Base-by-base conservation (phyloP, 140 eudicot genomes). In the Bidens hawaiensis region DNA sequence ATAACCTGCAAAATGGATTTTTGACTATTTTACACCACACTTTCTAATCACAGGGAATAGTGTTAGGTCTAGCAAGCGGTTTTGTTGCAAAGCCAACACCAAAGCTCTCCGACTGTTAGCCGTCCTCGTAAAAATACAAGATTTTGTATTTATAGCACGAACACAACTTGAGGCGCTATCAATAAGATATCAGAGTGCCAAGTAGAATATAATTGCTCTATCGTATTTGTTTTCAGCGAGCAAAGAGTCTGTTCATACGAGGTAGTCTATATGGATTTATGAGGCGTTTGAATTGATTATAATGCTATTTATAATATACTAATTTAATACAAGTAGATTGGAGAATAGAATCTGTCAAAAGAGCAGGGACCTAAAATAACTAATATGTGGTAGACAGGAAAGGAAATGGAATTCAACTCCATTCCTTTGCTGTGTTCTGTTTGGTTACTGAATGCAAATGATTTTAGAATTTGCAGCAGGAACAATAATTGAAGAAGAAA, bases 1-100 rank as follows among this genome's bases (percentile, higher is more conserved):
- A 75, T 90, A 90, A 83, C 97, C 97, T 90, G 97, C 94, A 90
- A 90, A 83, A 90, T 79, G 50, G 69, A 82, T 74, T 81, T 90
- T n/a, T 19, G 68, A 86, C 90, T 73, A 70, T 70, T 69, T 81
- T 55, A 81, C 82, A 72, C 64, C 64, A 71, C 70, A 47, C 50
- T 23, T 50, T 81, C 71, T 47, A 58, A 66, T 17, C 67, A 58
- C 57, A n/a, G 72, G 40, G 75, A 27, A 69, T 57, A 60, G 71
- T 42, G 22, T 71, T 27, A 64, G 47, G 74, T 58, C 62, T 26
- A 13, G 50, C 22, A n/a, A n/a, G n/a, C n/a, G n/a, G n/a, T n/a
- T n/a, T n/a, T n/a, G n/a, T n/a, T n/a, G n/a, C n/a, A n/a, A 68
- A 68, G 42, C 73, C 36, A 14, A 46, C 27, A 40, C 50, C 11